phyloP scores from a whole-genome alignment of 1,284 basidiomycete genomes.

The Cryptococcus jaspeensis region DNA sequence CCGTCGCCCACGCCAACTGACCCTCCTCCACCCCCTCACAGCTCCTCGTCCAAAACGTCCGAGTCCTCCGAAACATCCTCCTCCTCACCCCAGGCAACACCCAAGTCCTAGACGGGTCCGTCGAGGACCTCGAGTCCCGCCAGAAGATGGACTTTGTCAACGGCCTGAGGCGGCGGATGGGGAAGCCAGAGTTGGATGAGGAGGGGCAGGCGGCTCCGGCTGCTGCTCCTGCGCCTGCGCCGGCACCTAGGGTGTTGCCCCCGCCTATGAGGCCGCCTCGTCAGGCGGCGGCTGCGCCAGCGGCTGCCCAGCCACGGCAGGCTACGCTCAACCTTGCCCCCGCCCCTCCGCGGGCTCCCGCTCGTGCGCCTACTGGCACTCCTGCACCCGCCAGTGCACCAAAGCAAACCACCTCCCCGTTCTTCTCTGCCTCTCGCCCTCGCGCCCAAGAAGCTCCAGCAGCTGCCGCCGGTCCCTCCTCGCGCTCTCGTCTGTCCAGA shows the following conservation, averaged over 20 bases:
- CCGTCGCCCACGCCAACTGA: not conserved
- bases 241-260: too few species aligned
- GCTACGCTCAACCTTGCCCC: not conserved
- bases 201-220: not conserved
- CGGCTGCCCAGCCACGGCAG: conserved; percentile 4
- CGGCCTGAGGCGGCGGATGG: conserved; percentile 22
- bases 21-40: conserved; percentile 8
- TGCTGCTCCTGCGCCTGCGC: not conserved
- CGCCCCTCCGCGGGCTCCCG: not conserved
- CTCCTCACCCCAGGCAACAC: conserved; percentile 42
- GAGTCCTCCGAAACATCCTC: conserved; percentile 24
- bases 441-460: not conserved
- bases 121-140: conserved; percentile 38
- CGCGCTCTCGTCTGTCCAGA: not conserved
- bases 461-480: not conserved
- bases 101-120: conserved; percentile 34
- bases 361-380: not conserved
- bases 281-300: not conserved
- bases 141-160: conserved; percentile 38
- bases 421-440: not conserved
- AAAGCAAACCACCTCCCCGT: not conserved
- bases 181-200: conserved; percentile 13
- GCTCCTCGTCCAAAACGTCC: conserved; percentile 40
- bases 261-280: not conserved
- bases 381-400: not conserved